Evolutionary conservation across 768 basidiomycete species (phyloP).

Genomic region (Psilocybe azurescens): DNA sequence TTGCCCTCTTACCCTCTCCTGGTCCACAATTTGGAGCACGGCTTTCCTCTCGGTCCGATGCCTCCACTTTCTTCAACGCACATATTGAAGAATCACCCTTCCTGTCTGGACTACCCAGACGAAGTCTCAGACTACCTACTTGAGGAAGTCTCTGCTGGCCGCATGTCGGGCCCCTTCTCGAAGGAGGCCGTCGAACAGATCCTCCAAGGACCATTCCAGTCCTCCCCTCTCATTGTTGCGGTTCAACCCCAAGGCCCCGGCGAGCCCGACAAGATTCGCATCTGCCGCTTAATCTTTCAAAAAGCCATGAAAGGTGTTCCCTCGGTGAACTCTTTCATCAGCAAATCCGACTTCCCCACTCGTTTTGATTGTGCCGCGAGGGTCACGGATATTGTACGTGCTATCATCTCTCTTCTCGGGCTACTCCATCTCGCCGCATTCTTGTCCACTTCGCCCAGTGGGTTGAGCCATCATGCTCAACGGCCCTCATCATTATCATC

Average conservation of each 20-base stretch:
- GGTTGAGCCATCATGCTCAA: too few relatives aligned
- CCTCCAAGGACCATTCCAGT: conserved; percentile 31
- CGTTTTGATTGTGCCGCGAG: conserved; percentile 28
- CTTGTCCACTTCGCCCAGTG: neutral
- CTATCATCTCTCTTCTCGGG: conserved; percentile 2
- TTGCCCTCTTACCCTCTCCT: conserved; percentile 32
- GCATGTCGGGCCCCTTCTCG: conserved; percentile 33
- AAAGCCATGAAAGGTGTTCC: conserved; percentile 18
- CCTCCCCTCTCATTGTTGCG: conserved; percentile 31
- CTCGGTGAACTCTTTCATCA: conserved; percentile 30
- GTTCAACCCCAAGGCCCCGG: conserved; percentile 26
- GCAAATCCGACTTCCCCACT: conserved; percentile 30
- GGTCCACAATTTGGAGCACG: conserved; percentile 29
- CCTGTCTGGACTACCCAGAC: conserved; percentile 6
- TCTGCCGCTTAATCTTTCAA: conserved; percentile 35
- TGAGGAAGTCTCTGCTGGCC: conserved; percentile 22
- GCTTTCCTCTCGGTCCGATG: conserved; percentile 40
- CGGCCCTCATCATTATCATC: too few relatives aligned
- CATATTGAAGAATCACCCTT: conserved; percentile 28
- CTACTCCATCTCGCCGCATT: neutral
- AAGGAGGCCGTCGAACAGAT: conserved; percentile 13
- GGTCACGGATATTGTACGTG: conserved; percentile 31
- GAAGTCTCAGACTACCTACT: conserved; percentile 15
- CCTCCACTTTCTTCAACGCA: conserved; percentile 22
- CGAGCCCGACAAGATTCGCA: conserved; percentile 27